These are phyloP conservation scores for Lactuca saligna DNA, from an alignment of 129 eudicot species.

Conservation along the genomic window DNA sequence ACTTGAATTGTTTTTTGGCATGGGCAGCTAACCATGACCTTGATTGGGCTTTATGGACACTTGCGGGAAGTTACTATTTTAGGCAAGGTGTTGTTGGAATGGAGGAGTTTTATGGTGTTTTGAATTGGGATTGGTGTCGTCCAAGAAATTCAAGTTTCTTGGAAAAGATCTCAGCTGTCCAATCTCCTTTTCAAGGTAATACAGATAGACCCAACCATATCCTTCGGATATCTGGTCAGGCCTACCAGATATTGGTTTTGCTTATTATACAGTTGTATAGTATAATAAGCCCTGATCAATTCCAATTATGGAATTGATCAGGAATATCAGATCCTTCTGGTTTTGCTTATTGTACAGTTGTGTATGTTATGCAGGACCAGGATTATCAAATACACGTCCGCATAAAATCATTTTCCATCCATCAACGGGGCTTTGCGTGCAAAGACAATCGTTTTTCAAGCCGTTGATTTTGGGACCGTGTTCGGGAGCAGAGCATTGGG, in stretches of 20 bases:
- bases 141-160: constrained; percentile 66
- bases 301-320: background rate
- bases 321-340: background rate
- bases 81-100: constrained; percentile 77
- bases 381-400: constrained; percentile 36
- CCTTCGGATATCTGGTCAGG: background rate
- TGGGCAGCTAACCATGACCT: constrained; percentile 75
- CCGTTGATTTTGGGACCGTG: constrained; percentile 70
- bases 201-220: too few relatives aligned
- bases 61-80: constrained; percentile 76
- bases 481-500: constrained; percentile 61
- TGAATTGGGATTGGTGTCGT: constrained; percentile 68
- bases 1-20: constrained; percentile 66
- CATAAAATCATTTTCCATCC: constrained; percentile 81
- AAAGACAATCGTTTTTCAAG: constrained; percentile 32
- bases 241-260: background rate
- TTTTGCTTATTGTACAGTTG: background rate
- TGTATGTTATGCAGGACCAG: constrained; percentile 65
- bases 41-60: constrained; percentile 91
- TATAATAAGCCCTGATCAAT: background rate
- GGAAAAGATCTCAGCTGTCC: constrained; percentile 66
- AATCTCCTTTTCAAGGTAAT: constrained; percentile 74
- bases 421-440: constrained; percentile 69
- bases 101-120: constrained; percentile 73
- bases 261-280: background rate